A percentile compares a stretch with the other conserved stretches of the same genome.
These are phyloP conservation scores for Lactarius tabidus DNA, from an alignment of 768 basidiomycete genomes.

Conservation along the genomic window DNA sequence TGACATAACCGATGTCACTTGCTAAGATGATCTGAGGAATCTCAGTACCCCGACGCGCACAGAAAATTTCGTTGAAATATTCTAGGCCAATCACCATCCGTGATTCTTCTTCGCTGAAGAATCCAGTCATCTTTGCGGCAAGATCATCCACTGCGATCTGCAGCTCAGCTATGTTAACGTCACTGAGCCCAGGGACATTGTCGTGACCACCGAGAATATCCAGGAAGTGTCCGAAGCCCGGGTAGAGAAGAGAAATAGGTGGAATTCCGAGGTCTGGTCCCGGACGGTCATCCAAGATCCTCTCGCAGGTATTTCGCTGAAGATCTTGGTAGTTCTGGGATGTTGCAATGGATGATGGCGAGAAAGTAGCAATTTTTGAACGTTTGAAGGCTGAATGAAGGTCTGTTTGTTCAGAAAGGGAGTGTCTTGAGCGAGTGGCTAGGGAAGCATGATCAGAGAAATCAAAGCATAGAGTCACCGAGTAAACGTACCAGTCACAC, in stretches of 20 bases:
- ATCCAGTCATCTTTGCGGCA: background rate
- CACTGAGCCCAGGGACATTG: background rate
- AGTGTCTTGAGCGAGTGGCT: background rate
- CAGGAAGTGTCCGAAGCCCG: background rate
- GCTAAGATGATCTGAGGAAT: background rate
- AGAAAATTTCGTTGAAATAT: background rate
- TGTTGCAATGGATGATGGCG: background rate
- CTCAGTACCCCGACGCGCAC: rapidly evolving
- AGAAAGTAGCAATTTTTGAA: background rate
- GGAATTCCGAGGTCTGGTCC: background rate
- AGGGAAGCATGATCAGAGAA: background rate
- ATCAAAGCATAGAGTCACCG: background rate
- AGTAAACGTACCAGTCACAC: background rate
- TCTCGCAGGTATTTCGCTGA: background rate
- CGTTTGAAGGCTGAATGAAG: background rate
- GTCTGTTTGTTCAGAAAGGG: background rate
- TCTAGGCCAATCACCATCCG: background rate
- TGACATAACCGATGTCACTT: background rate
- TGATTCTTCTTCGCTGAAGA: background rate
- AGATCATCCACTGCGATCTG: background rate
- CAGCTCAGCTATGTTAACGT: background rate
- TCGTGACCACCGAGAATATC: background rate
- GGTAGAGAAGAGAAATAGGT: background rate
- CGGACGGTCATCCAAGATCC: background rate
- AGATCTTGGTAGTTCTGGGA: background rate